Evolutionary conservation across 2,329 filamentous ascomycete genomes (phyloP).

Genomic region (Botryosphaeria dothidea): DNA sequence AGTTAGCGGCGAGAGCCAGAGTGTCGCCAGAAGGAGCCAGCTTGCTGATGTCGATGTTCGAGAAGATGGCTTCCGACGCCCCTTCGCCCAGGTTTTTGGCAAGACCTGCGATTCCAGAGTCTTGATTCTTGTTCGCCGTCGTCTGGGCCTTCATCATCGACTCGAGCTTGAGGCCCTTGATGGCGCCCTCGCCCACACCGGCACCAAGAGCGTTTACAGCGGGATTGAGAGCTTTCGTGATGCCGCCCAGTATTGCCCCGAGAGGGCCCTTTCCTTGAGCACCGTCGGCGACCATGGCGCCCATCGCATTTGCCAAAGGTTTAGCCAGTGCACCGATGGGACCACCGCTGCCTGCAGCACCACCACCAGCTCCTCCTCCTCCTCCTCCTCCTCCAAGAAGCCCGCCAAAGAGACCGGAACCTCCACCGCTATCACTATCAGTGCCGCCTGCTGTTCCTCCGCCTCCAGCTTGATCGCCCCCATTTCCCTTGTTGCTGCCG

Average conservation of each 20-base stretch:
- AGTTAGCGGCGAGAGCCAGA: background rate
- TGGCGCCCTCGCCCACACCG: conserved; percentile 7
- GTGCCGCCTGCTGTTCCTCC: background rate
- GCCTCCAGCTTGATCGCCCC: background rate
- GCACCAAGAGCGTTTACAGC: conserved; percentile 12
- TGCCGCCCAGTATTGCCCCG: background rate
- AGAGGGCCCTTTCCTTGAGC: background rate
- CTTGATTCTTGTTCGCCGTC: background rate
- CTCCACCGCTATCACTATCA: background rate
- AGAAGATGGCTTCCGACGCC: conserved; percentile 3
- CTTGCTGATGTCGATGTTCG: conserved; percentile 1
- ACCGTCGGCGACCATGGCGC: background rate
- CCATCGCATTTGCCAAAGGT: background rate
- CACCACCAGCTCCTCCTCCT: too few species aligned
- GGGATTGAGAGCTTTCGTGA: background rate
- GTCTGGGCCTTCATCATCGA: background rate
- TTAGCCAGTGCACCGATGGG: background rate
- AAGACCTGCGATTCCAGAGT: background rate
- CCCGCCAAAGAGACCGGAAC: background rate
- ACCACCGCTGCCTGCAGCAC: background rate
- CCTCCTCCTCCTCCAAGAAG: background rate
- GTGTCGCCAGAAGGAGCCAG: background rate
- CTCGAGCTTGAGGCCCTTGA: conserved; percentile 3
- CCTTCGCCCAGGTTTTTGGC: conserved; percentile 10
- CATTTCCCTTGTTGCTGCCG: background rate